phyloP scores from a whole-genome alignment of 257 asterid species.

The Capsicum baccatum region DNA sequence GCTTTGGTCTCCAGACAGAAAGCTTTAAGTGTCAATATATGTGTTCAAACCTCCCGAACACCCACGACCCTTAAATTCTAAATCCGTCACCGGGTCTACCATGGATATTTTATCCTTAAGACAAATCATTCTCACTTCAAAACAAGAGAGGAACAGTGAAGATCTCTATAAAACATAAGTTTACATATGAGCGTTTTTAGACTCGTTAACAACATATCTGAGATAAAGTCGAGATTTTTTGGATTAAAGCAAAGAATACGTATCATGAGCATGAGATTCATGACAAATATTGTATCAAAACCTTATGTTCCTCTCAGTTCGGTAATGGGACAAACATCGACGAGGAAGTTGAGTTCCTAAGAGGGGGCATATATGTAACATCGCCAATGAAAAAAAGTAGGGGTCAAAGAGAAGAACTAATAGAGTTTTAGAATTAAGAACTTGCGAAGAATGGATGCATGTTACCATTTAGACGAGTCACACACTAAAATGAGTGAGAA shows the following conservation, averaged over 20 bases:
- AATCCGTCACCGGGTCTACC: too few relatives aligned
- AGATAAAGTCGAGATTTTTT: not conserved
- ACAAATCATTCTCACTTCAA: not conserved
- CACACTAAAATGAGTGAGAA: not conserved
- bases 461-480: not conserved
- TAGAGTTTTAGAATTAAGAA: too few relatives aligned
- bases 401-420: too few relatives aligned
- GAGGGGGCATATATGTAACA: too few relatives aligned
- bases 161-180: not conserved
- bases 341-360: not conserved
- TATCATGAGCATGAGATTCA: not conserved
- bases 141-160: too few relatives aligned
- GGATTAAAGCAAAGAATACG: accelerated
- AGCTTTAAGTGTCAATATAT: too few relatives aligned
- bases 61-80: too few relatives aligned
- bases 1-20: too few relatives aligned
- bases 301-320: not conserved
- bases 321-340: not conserved
- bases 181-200: not conserved
- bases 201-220: not conserved
- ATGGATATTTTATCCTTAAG: not conserved
- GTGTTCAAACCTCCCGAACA: too few relatives aligned
- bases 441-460: too few relatives aligned
- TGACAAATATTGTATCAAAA: not conserved
- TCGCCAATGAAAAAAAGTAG: too few relatives aligned